Evolutionary conservation across 2,329 filamentous ascomycete species (phyloP).

Genomic region (Arthroderma sp.): DNA sequence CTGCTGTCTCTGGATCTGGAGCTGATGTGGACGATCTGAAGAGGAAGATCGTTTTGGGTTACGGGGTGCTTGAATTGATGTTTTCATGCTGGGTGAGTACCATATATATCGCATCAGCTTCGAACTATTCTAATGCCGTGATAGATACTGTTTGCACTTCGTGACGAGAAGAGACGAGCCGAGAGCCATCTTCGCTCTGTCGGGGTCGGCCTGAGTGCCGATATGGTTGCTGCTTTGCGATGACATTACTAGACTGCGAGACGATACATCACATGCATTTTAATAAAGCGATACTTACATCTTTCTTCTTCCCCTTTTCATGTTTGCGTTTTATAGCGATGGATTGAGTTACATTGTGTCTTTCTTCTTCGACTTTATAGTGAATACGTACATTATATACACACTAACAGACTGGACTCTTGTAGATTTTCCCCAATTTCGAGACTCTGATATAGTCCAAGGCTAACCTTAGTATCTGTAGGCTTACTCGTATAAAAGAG

Average conservation of each 20-base stretch:
- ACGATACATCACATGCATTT: neutral
- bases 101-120: neutral
- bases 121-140: neutral
- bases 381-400: neutral
- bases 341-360: neutral
- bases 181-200: neutral
- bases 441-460: neutral
- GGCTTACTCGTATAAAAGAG: too few relatives aligned
- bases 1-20: slow-evolving; percentile 1
- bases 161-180: neutral
- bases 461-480: too few relatives aligned
- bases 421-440: too few relatives aligned
- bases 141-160: slow-evolving; percentile 6
- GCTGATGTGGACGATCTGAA: slow-evolving; percentile 53
- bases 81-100: slow-evolving; percentile 69
- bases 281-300: neutral
- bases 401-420: neutral
- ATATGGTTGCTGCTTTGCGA: neutral
- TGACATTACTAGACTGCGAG: neutral
- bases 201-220: neutral
- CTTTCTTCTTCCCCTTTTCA: neutral
- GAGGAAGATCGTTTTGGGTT: slow-evolving; percentile 75
- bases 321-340: neutral
- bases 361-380: neutral
- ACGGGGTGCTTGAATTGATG: slow-evolving; percentile 70